Evolutionary conservation across 1,284 basidiomycete genomes (phyloP).

Genomic region (Cutaneotrichosporon mucoides): DNA sequence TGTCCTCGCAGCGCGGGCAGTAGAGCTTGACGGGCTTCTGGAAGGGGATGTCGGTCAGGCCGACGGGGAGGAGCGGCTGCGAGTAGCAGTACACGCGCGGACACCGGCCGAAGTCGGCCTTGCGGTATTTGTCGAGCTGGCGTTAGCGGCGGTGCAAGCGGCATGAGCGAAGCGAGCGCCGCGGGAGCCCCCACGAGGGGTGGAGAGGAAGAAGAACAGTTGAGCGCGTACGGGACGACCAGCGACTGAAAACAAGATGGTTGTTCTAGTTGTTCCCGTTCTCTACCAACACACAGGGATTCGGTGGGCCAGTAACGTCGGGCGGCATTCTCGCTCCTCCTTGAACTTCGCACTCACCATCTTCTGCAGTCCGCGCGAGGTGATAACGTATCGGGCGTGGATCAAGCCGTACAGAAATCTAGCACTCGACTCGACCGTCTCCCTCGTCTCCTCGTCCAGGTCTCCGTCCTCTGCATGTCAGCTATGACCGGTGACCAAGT

Average conservation of each 20-base stretch:
- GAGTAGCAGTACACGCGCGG: slow-evolving; percentile 88
- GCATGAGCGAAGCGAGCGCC: no score
- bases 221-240: no score
- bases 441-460: slow-evolving; percentile 52
- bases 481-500: no score
- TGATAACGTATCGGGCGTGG: slow-evolving; percentile 95
- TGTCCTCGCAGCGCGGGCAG: slow-evolving; percentile 92
- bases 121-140: slow-evolving; percentile 95
- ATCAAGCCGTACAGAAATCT: slow-evolving; percentile 91
- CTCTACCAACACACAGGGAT: no score
- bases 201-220: no score
- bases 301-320: no score
- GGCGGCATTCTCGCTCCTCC: no score
- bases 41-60: slow-evolving; percentile 87
- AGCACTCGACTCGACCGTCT: slow-evolving; percentile 75
- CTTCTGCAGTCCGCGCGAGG: slow-evolving; percentile 83
- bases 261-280: no score
- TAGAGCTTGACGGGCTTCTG: slow-evolving; percentile 96
- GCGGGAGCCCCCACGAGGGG: no score
- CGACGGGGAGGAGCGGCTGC: slow-evolving; percentile 90
- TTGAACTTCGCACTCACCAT: slow-evolving; percentile 62
- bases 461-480: slow-evolving; percentile 49
- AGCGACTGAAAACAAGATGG: no score
- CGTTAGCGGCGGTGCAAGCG: neutral
- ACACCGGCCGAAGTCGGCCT: slow-evolving; percentile 92